A percentile compares a stretch with the other conserved stretches of the same genome.
Conservation (phyloP, 2,329 filamentous ascomycete species). For the Aspergillus luchuensis region DNA sequence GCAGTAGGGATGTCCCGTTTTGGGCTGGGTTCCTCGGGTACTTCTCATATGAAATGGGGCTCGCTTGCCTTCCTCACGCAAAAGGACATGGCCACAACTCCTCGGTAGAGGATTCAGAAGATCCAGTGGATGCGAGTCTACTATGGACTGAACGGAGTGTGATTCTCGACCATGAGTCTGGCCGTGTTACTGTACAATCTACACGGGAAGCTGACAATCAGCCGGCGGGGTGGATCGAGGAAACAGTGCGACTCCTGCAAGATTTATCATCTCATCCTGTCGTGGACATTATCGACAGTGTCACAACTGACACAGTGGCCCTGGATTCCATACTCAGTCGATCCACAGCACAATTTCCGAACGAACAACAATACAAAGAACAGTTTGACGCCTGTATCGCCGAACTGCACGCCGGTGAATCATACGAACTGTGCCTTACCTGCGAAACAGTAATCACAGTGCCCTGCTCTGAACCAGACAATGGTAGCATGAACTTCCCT, state of each 20-base stretch:
- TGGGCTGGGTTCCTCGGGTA: conserved; percentile 84
- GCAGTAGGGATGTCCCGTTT: conserved; percentile 57
- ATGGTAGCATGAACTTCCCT: conserved; percentile 42
- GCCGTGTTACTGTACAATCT: conserved; percentile 67
- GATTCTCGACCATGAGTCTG: conserved; percentile 70
- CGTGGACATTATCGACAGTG: conserved; percentile 9
- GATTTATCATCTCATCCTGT: conserved; percentile 17
- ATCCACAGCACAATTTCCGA: conserved; percentile 37
- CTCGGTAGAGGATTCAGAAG: conserved; percentile 24
- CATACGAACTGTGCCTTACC: conserved; percentile 84
- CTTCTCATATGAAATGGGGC: conserved; percentile 79
- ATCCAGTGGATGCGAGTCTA: conserved; percentile 71
- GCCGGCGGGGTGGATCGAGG: conserved; percentile 50
- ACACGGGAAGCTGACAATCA: conserved; percentile 50
- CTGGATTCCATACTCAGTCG: conserved; percentile 36
- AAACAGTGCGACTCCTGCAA: conserved; percentile 30
- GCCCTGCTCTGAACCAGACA: conserved; percentile 24
- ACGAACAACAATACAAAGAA: conserved; percentile 59
- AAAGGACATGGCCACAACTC: conserved; percentile 41
- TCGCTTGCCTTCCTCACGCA: conserved; percentile 56
- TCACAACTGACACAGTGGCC: conserved; percentile 22
- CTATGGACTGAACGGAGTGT: conserved; percentile 76
- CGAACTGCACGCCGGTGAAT: conserved; percentile 73
- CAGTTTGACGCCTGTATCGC: conserved; percentile 71
- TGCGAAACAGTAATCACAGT: conserved; percentile 67